phyloP scores from a whole-genome alignment of 331 rosid genomes.

The Erythrophleum ivorense region DNA sequence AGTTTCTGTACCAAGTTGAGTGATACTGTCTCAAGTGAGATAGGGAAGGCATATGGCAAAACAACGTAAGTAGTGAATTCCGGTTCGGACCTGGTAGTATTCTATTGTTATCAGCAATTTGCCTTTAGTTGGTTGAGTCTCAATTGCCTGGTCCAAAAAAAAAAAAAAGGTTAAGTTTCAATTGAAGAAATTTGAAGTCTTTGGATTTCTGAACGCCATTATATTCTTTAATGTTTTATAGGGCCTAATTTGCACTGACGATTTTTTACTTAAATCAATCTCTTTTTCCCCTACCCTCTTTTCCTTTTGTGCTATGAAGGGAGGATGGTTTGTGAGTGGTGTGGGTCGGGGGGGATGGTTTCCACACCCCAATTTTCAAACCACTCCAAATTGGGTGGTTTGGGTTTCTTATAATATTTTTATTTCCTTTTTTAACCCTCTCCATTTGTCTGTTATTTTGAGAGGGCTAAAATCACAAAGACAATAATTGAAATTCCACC shows the following conservation, averaged over 20 bases:
- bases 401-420: not conserved
- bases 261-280: not conserved
- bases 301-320: not conserved
- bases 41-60: constrained; percentile 78
- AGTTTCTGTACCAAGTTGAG: constrained; percentile 97
- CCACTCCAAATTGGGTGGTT: too few species aligned
- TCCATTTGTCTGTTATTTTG: not conserved
- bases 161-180: not conserved
- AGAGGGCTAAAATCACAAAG: not conserved
- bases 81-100: not conserved
- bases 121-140: not conserved
- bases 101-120: not conserved
- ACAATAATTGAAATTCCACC: not conserved
- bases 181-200: not conserved
- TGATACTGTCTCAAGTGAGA: constrained; percentile 81
- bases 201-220: not conserved
- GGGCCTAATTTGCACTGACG: not conserved
- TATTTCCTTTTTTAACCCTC: not conserved
- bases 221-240: constrained; percentile 4
- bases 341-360: too few species aligned
- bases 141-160: too few species aligned
- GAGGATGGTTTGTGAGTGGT: not conserved
- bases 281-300: not conserved
- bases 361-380: too few species aligned
- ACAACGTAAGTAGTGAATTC: constrained; percentile 54